Evolutionary conservation across 2,329 filamentous ascomycete genomes (phyloP).

Genomic region (Arthrobotrys entomopaga): DNA sequence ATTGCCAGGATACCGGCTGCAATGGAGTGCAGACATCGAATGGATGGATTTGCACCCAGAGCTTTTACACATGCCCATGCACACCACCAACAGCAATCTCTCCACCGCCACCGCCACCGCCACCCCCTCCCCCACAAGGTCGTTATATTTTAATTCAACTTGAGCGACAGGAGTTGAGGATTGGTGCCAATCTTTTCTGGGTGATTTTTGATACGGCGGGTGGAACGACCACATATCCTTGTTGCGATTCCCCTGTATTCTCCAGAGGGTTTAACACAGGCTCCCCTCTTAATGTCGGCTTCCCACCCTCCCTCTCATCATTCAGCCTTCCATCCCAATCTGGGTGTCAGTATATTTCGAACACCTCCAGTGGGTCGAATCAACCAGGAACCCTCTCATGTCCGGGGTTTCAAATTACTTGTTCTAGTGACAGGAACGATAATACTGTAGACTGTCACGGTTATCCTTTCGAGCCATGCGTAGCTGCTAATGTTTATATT

Average conservation of each 20-base stretch:
- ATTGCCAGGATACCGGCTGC: conserved; percentile 4
- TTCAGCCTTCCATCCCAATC: conserved; percentile 2
- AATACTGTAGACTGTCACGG: conserved; percentile 1
- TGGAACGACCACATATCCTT: conserved; percentile 1
- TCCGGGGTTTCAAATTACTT: conserved; percentile 4
- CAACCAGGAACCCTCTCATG: conserved; percentile 3
- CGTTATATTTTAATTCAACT: conserved; percentile 5
- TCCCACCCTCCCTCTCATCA: conserved; percentile 4
- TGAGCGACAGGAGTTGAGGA: conserved; percentile 3
- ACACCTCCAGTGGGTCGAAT: conserved; percentile 5
- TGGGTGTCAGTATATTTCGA: conserved; percentile 4
- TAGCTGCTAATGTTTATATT: conserved; percentile 6
- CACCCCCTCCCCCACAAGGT: conserved; percentile 4
- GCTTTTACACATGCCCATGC: conserved; percentile 3
- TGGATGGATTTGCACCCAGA: conserved; percentile 5
- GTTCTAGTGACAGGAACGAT: conserved; percentile 5
- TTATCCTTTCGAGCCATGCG: conserved; percentile 3
- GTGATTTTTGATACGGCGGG: conserved; percentile 3
- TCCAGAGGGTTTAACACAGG: conserved; percentile 5
- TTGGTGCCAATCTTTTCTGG: conserved; percentile 5
- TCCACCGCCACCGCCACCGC: background rate
- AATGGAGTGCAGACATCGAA: conserved; percentile 4
- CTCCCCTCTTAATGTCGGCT: conserved; percentile 5
- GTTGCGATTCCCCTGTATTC: conserved; percentile 3
- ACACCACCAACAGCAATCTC: conserved; percentile 2